phyloP scores from a whole-genome alignment of 306 rosid species.

The Rubus idaeus region DNA sequence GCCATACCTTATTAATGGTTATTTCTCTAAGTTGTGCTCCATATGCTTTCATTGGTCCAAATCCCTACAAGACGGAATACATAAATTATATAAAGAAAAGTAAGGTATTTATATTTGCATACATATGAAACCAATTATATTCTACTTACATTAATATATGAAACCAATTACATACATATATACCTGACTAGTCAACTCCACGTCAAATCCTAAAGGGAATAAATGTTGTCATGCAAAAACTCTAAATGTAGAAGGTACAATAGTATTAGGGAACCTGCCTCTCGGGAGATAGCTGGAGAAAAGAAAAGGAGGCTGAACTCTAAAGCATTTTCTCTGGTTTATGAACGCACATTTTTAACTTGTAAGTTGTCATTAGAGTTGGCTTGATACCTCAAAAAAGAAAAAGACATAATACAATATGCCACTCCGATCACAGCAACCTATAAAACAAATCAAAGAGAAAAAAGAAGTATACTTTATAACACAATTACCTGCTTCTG shows the following conservation, averaged over 20 bases:
- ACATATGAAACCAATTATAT: too few relatives aligned
- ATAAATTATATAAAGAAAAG: too few relatives aligned
- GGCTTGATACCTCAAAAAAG: neutral
- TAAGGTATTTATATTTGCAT: too few relatives aligned
- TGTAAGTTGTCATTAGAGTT: neutral
- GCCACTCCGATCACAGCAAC: neutral
- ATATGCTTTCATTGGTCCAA: too few relatives aligned
- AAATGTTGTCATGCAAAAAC: neutral
- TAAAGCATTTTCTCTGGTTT: neutral
- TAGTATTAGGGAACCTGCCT: neutral
- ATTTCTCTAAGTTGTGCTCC: too few relatives aligned
- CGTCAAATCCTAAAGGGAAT: neutral
- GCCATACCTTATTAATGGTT: too few relatives aligned
- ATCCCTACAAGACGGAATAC: too few relatives aligned
- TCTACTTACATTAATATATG: too few relatives aligned
- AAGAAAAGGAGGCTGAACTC: neutral
- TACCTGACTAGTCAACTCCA: too few relatives aligned
- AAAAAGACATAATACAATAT: neutral
- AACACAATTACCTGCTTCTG: constrained; percentile 62
- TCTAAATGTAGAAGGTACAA: neutral
- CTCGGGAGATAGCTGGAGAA: neutral
- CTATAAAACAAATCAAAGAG: neutral
- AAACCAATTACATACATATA: too few relatives aligned
- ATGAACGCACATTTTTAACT: neutral
- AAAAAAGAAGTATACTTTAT: neutral